Conservation (phyloP, 495 filamentous ascomycete genomes). For the Parathielavia hyrcaniae region DNA sequence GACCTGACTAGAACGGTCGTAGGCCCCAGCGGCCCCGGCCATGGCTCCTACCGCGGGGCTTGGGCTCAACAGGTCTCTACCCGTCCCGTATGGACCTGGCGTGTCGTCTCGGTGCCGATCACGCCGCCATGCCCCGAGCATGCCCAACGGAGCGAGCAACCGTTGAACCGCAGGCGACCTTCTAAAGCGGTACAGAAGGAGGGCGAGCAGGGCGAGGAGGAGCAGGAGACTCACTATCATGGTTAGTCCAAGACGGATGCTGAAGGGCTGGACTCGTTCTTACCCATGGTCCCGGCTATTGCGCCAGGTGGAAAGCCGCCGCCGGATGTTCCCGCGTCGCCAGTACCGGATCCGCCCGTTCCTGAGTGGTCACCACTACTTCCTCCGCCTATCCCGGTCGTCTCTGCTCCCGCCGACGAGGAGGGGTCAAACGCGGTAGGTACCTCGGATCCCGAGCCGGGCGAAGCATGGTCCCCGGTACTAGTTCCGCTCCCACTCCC, state of each 20-base stretch:
- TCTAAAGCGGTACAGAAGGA: conserved; percentile 16
- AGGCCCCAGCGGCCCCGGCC: neutral
- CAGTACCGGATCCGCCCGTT: neutral
- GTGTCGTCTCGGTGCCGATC: conserved; percentile 1
- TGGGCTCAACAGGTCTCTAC: conserved; percentile 7
- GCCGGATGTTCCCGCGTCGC: neutral
- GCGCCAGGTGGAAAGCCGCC: conserved; percentile 7
- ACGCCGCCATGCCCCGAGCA: neutral
- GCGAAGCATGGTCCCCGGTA: neutral
- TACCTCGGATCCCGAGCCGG: neutral
- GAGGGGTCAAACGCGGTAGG: neutral
- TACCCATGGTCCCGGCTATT: conserved; percentile 17
- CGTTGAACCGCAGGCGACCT: conserved; percentile 12
- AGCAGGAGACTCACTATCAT: conserved; percentile 12
- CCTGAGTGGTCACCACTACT: neutral
- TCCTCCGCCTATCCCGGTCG: neutral
- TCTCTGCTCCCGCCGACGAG: neutral
- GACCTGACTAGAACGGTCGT: neutral
- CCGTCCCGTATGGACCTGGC: conserved; percentile 9
- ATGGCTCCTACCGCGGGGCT: neutral
- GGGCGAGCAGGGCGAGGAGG: conserved; percentile 11
- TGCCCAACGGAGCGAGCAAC: conserved; percentile 7
- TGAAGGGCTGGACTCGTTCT: neutral
- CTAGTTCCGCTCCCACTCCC: neutral
- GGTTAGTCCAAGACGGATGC: neutral